Conservation (phyloP, 345 rosid genomes). For the Euphorbia pulcherrima region DNA sequence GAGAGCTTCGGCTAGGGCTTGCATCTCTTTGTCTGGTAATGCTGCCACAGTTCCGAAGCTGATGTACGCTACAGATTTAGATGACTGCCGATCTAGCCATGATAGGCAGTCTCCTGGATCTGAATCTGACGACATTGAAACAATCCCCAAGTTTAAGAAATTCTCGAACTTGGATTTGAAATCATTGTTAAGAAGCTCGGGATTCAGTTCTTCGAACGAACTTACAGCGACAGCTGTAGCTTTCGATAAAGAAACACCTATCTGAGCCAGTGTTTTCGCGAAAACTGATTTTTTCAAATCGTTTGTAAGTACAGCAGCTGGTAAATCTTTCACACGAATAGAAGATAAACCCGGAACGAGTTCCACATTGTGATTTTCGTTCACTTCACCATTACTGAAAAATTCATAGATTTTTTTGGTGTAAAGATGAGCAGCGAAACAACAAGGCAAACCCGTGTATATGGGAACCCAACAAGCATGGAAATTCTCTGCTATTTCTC, state of each 20-base stretch:
- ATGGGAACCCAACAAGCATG: slow-evolving; percentile 44
- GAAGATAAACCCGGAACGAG: slow-evolving; percentile 46
- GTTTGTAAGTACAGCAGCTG: slow-evolving; percentile 27
- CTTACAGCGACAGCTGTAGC: slow-evolving; percentile 41
- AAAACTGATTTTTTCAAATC: slow-evolving; percentile 13
- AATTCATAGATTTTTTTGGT: no score
- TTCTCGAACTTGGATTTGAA: slow-evolving; percentile 31
- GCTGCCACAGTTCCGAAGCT: slow-evolving; percentile 50
- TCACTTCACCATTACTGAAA: slow-evolving; percentile 6
- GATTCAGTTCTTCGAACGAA: slow-evolving; percentile 44
- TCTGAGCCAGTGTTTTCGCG: slow-evolving; percentile 22
- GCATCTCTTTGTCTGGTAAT: slow-evolving; percentile 37
- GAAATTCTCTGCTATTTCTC: slow-evolving; percentile 34
- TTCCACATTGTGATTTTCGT: slow-evolving; percentile 23
- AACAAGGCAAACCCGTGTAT: slow-evolving; percentile 37
- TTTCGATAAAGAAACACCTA: slow-evolving; percentile 31
- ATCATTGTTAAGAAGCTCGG: slow-evolving; percentile 23
- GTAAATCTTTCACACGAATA: slow-evolving; percentile 41
- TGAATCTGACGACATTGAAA: slow-evolving; percentile 20
- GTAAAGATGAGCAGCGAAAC: slow-evolving; percentile 41
- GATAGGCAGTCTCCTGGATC: neutral
- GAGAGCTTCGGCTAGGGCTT: slow-evolving; percentile 47
- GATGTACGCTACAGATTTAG: slow-evolving; percentile 47
- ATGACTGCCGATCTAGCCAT: slow-evolving; percentile 38
- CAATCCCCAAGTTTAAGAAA: slow-evolving; percentile 6